Evolutionary conservation across 2,329 filamentous ascomycete genomes (phyloP), one percentile per base, ranked within the genome.

Genomic region (Corniculantispora saksenae): DNA sequence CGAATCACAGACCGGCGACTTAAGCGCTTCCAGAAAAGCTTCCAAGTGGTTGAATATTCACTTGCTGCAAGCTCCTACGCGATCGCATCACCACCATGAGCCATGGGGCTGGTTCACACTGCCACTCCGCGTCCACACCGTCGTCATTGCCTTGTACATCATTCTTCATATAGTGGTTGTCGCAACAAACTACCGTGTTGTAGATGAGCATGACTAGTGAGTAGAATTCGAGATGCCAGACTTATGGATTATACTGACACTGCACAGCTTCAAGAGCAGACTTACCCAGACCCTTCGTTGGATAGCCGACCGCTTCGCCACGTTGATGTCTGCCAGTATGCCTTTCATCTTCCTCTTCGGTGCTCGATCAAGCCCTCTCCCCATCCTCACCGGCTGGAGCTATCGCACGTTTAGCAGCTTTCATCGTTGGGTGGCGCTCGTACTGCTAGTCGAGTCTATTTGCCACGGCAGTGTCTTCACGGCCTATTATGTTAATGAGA

Each of bases 311-410:
- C 81, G 87, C 43, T 85, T 85, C 1, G 86, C 86, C 1, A 82
- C 86, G 58, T 77, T 90, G 38, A 82, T 85, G 0, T 82, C 86
- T 57, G 84, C 83, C 2, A 87, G 87, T 66, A 76, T 90, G 10
- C 84, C 86, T 1, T 71, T 88, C 17, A 71, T 89, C 0, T 89
- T 86, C 83, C 73, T 89, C 1, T 90, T 90, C 68, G 84, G 82
- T 1, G 83, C 83, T 65, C 80, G 88, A 32, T 89, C 89, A 68
- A 89, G 90, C 67, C 74, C 85, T 0, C 78, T 90, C 38, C 76
- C 88, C 50, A 86, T 84, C 82, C 72, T 84, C 1, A 90, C 88
- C 0, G 87, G 87, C 1, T 90, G 88, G 86, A 84, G 83, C 27
- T 89, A 86, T 70, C 79, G 81, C 8, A 86, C 84, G 0, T 89